phyloP scores from a whole-genome alignment of 345 rosid species.

The Populus davidiana region DNA sequence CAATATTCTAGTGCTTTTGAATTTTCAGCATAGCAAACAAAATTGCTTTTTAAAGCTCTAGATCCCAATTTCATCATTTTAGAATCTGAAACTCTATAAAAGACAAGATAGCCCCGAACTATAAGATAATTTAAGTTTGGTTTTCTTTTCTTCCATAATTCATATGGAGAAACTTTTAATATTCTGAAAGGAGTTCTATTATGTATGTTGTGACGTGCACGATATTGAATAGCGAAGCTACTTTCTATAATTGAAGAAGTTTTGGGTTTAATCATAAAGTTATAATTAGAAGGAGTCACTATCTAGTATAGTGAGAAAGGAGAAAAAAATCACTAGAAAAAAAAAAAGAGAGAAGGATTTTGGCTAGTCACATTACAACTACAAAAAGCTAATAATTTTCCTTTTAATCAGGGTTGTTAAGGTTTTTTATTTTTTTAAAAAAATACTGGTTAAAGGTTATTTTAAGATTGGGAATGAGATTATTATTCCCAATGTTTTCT shows the following conservation, averaged over 20 bases:
- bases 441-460: too few species aligned
- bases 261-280: too few species aligned
- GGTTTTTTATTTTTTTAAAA: too few species aligned
- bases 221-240: fast-evolving
- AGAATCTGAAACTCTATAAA: background rate
- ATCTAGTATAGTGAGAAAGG: too few species aligned
- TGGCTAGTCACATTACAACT: too few species aligned
- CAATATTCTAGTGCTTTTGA: background rate
- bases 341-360: too few species aligned
- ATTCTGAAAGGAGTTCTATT: background rate
- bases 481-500: too few species aligned
- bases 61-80: background rate
- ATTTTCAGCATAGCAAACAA: background rate
- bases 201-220: background rate
- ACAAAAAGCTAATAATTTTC: too few species aligned
- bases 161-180: background rate
- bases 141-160: background rate
- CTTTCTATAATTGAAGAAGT: fast-evolving
- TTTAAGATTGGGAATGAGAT: too few species aligned
- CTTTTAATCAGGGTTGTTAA: too few species aligned
- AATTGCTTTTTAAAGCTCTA: background rate
- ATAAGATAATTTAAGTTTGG: background rate
- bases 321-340: too few species aligned
- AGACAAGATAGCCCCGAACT: background rate
- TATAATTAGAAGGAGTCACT: fast-evolving